A percentile compares a stretch with the other conserved stretches of the same genome.
phyloP scores from a whole-genome alignment of 306 rosid genomes.

The Alnus glutinosa region DNA sequence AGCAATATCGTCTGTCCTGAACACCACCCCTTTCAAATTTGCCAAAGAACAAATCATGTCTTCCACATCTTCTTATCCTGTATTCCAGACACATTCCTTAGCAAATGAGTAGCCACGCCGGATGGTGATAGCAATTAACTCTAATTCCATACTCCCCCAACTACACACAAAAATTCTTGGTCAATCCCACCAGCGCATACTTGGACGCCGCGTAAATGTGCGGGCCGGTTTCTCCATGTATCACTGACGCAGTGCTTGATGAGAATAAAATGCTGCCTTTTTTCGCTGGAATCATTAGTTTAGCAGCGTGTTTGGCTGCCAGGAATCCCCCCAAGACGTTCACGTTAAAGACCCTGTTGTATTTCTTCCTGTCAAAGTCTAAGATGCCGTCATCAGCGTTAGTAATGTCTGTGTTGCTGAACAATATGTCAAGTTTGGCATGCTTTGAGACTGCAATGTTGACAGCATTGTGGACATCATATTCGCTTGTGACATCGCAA shows the following conservation, averaged over 20 bases:
- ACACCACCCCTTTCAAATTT: slow-evolving; percentile 6
- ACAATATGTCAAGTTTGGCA: too few species aligned
- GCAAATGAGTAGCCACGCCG: not conserved
- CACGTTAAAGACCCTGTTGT: not conserved
- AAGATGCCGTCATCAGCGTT: too few species aligned
- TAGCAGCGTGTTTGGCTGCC: not conserved
- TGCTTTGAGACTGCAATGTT: not conserved
- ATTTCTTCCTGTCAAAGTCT: not conserved
- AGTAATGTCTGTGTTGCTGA: not conserved
- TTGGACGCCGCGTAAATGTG: not conserved
- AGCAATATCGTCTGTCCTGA: not conserved
- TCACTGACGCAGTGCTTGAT: not conserved
- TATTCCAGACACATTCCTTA: not conserved
- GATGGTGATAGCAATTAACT: not conserved
- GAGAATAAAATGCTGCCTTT: not conserved
- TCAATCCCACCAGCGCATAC: not conserved
- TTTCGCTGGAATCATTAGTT: not conserved
- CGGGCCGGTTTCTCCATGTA: not conserved
- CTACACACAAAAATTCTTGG: not conserved
- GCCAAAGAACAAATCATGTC: slow-evolving; percentile 28
- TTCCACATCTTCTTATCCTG: slow-evolving; percentile 8
- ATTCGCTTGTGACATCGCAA: slow-evolving; percentile 1
- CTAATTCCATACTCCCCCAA: not conserved
- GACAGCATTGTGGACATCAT: not conserved
- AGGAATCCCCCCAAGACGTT: not conserved